phyloP scores from a whole-genome alignment of 1,284 basidiomycete genomes.

The Irpex sp. region DNA sequence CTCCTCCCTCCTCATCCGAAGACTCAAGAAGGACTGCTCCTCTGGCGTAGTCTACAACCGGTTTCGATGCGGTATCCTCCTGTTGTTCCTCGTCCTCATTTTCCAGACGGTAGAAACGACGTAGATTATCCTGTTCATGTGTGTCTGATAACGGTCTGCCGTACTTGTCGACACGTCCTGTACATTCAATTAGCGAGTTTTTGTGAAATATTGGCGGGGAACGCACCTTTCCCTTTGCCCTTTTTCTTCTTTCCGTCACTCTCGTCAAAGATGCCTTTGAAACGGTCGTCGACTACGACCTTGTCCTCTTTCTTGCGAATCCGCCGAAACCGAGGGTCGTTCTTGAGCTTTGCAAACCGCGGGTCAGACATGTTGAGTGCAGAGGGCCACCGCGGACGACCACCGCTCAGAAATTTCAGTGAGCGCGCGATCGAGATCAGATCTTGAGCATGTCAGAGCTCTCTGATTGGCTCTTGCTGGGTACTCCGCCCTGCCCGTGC shows the following conservation, averaged over 20 bases:
- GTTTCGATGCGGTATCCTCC: conserved; percentile 26
- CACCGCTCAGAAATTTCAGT: neutral
- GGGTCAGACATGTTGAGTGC: conserved; percentile 63
- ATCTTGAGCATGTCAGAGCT: neutral
- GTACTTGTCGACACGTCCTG: conserved; percentile 87
- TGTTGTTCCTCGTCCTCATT: conserved; percentile 36
- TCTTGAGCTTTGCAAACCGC: conserved; percentile 83
- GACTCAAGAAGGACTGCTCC: conserved; percentile 85
- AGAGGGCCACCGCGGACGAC: neutral
- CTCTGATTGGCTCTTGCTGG: neutral
- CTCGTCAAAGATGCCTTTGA: conserved; percentile 75
- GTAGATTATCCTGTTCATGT: conserved; percentile 73
- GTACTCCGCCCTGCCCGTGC: neutral
- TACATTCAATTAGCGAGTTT: conserved; percentile 5
- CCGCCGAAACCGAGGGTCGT: conserved; percentile 90
- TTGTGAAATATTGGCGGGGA: neutral
- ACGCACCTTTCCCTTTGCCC: conserved; percentile 35
- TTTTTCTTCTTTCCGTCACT: conserved; percentile 41
- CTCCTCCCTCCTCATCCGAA: conserved; percentile 71
- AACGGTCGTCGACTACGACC: conserved; percentile 92
- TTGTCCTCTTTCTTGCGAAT: conserved; percentile 81
- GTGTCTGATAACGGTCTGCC: conserved; percentile 72
- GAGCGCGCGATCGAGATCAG: neutral
- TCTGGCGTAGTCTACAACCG: conserved; percentile 81
- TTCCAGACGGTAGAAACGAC: conserved; percentile 80